Base-by-base conservation (phyloP, 768 basidiomycete genomes). In the Mrakia gelida region DNA sequence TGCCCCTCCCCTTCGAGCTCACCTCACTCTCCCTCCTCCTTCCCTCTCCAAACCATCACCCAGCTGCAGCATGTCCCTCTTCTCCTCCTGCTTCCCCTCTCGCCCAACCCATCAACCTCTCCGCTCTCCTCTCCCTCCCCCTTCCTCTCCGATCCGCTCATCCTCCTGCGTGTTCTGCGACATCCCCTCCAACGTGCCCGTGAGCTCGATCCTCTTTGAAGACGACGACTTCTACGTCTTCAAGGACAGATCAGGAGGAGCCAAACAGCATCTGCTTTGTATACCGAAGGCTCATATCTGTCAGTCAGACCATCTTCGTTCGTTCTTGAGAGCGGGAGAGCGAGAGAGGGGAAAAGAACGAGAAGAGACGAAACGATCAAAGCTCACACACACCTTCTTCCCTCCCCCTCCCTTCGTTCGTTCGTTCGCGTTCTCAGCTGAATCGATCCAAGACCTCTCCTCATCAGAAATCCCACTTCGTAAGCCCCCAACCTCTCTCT, bases 281-380 rank as follows among this genome's bases (percentile, higher is more conserved):
- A 77, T 77, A 13, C 76, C 76, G 0, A 70, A 59, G 41, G 70
- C 59, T 49, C 70, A 77, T 28, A 38, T 75, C 16, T 63, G 75
- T 75, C 0, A 18, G 75, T 15, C 5, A 23, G 21, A 18, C 26
- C 26, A 28, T 34, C 30, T 21, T 54, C 54, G 41, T 6, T 18
- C 13, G 26, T 4, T 26, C 61, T 30, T n/a, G n/a, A n/a, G n/a
- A n/a, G n/a, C n/a, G n/a, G n/a, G n/a, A n/a, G n/a, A n/a, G 23
- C 2, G 11, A 13, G 65, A 4, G 75, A 7, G 11, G 30, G 7
- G 18, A 16, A 21, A 32, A n/a, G 18, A 10, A 11, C 62, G 61
- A 15, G 34, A 32, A 45, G 18, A 18, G 75, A 45, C 63, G 45
- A 11, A 59, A 41, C n/a, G 41, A 13, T 2, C 10, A 15, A 34